A percentile compares a stretch with the other conserved stretches of the same genome.
These are phyloP conservation scores for Dipteronia sinensis DNA, from an alignment of 345 rosid genomes.

Conservation along the genomic window DNA sequence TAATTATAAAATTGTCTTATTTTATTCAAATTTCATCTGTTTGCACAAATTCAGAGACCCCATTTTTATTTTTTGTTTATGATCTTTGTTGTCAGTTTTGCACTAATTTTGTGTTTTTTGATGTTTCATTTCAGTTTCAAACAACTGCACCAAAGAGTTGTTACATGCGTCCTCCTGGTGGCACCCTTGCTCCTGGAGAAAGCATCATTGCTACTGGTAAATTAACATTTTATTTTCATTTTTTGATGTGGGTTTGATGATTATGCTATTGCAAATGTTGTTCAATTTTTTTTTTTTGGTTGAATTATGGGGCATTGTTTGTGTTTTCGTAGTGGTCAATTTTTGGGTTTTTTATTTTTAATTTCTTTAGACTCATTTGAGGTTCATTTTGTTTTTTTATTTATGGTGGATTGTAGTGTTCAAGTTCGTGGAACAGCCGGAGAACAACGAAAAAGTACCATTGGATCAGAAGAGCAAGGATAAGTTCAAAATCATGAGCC, in stretches of 20 bases:
- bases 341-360: neutral
- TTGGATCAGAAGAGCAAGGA: slow-evolving; percentile 79
- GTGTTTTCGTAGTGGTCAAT: neutral
- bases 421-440: slow-evolving; percentile 94
- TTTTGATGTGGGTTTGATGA: neutral
- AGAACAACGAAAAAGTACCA: slow-evolving; percentile 69
- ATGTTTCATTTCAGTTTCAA: slow-evolving; percentile 60
- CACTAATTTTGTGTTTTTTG: neutral
- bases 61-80: neutral
- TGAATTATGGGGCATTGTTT: neutral
- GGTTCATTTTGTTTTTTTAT: neutral
- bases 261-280: neutral
- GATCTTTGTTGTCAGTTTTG: neutral
- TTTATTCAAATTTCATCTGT: neutral
- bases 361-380: neutral
- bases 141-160: slow-evolving; percentile 98
- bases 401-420: slow-evolving; percentile 51
- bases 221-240: neutral
- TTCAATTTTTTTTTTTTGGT: neutral
- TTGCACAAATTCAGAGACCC: neutral
- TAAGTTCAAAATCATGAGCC: slow-evolving; percentile 95
- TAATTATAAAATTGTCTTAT: neutral
- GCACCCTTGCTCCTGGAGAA: slow-evolving; percentile 91
- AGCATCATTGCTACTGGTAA: slow-evolving; percentile 87
- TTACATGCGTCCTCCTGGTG: slow-evolving; percentile 99